Base-by-base conservation (phyloP, 2,329 filamentous ascomycete genomes). In the Alternaria burnsii region DNA sequence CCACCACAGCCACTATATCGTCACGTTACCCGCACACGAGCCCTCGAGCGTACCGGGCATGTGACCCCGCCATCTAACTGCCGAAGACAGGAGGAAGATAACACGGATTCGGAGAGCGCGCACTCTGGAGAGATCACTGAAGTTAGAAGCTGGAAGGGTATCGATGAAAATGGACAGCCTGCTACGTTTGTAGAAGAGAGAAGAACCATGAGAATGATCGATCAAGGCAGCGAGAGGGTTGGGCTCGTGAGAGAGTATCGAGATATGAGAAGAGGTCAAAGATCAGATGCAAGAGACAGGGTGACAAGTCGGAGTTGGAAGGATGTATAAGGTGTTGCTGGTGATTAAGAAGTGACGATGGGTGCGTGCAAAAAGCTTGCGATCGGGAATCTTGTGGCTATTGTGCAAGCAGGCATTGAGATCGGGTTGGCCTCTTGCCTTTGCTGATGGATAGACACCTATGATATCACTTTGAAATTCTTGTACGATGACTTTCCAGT, bases 81-180 rank as follows among this genome's bases (percentile, higher is more conserved):
- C 43, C 40, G 40, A 43, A 54, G 50, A 32, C 67, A 68, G 11
- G 51, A 63, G 14, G 58, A 63, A 34, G 64, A 70, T 24, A 62
- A 59, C 28, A 76, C 72, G 5, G 72, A 71, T 18, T 71, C 71
- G 10, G 72, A 66, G 22, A 74, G 71, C 36, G 68, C 68, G 4
- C 57, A 55, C 12, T 60, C 58, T 4, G 69, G 61, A 3, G 62
- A 64, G 11, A 12, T 69, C n/a, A 61, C 62, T 6, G 63, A 67
- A 22, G 62, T 68, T 14, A 66, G 69, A 52, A 70, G 51, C n/a
- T 77, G 68, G 66, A 71, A 52, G 24, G 74, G 69, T 3, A 52
- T 71, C 5, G 74, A 76, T 58, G 74, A 75, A 58, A 69, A 72
- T 47, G 74, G 74, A 2, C 22, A 67, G 26, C 70, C 69, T 7